Base-by-base conservation (phyloP, 805 yeast genomes). In the Candida michaelii region DNA sequence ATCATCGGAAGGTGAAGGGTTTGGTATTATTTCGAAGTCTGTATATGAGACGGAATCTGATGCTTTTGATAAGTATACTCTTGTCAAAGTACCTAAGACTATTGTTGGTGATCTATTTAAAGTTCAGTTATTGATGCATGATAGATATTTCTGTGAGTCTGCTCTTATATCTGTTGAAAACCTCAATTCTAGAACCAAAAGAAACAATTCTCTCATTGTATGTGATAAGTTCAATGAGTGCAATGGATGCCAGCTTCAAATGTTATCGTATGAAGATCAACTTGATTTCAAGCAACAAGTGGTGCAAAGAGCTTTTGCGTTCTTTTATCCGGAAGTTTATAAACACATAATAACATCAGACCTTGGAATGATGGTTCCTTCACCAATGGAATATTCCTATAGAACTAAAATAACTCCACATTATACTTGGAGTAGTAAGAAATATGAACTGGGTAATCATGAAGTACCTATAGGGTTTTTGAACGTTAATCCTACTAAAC, bases 331-430 rank as follows among this genome's bases (percentile, higher is more conserved):
- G 1, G 53, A 46, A 2, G 30, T 60, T 7, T 34, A 42, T 17
- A 24, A 46, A 8, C 30, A 42, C 36, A 17, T 45, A 2, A 24
- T 25, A 3, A 16, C 25, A 13, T 30, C 40, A 3, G 39, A 44
- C 3, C 53, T 67, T 40, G 69, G 69, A 1, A 12, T 23, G 1
- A 65, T 66, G 4, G 40, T 52, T 5, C 64, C 58, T 10, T 65
- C 73, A 2, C 74, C 74, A 3, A 49, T 59, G 52, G 66, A 69
- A 45, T 66, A 58, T 39, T 55, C 60, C 8, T 71, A 71, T 45
- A 47, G 76, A 40, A 63, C 72, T 3, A 71, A 71, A 38, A 46
- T 71, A 13, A 70, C 74, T 0, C 76, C 76, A 4, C 75, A 70
- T 45, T 62, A 56, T 33, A 44, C 48, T 3, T 32, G 49, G 13